These are phyloP conservation scores for Ilyonectria sp. DNA, from an alignment of 2,329 filamentous ascomycete species.

Conservation along the genomic window DNA sequence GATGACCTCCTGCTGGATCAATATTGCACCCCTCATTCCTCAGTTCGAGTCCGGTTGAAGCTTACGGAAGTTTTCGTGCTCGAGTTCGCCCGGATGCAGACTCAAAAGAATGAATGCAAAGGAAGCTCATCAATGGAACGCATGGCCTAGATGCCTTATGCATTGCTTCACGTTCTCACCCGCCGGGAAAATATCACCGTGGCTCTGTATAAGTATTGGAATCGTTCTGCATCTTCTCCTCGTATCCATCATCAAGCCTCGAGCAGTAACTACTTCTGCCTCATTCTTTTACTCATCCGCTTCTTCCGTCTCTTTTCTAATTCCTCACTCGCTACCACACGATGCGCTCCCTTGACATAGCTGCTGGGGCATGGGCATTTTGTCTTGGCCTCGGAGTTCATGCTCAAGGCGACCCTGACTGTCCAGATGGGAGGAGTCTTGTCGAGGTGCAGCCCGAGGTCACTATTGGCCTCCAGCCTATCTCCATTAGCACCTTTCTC, in stretches of 20 bases:
- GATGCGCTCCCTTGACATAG: neutral
- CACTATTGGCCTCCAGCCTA: neutral
- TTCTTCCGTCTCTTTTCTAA: neutral
- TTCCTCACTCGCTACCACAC: neutral
- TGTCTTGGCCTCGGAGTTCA: neutral
- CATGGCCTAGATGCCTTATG: neutral
- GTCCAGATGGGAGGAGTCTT: neutral
- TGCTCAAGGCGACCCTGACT: neutral
- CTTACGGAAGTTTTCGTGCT: neutral
- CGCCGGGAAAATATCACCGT: neutral
- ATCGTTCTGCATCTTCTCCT: neutral
- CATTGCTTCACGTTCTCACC: no score
- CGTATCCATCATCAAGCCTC: neutral
- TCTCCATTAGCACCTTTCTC: neutral
- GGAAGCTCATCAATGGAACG: neutral
- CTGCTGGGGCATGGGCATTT: neutral
- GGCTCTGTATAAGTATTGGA: neutral
- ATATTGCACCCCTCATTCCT: neutral
- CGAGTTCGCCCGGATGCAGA: neutral
- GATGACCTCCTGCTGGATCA: neutral
- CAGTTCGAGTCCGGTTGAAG: neutral
- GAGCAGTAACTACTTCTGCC: neutral
- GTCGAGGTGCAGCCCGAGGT: slow-evolving; percentile 2
- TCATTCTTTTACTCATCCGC: neutral
- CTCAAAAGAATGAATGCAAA: neutral